phyloP scores from a whole-genome alignment of 352 stramenopile species.

The Phytophthora litchii region DNA sequence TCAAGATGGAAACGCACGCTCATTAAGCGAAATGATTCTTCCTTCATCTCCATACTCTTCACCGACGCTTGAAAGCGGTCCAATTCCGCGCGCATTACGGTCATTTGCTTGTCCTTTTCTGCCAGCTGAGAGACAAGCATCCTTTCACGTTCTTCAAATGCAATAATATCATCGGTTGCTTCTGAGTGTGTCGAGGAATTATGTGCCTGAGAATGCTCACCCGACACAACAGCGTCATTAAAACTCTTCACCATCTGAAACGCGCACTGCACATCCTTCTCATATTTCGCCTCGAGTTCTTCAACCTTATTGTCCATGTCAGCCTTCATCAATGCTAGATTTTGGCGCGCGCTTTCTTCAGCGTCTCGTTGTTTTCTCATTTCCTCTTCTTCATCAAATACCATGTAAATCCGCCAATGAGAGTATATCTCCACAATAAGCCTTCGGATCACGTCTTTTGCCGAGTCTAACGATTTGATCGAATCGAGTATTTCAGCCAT shows the following conservation, averaged over 20 bases:
- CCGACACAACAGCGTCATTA: conserved; percentile 17
- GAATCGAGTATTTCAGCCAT: conserved; percentile 48
- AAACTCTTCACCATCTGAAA: conserved; percentile 48
- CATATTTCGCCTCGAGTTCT: conserved; percentile 34
- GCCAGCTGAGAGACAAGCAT: conserved; percentile 32
- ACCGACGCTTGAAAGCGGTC: conserved; percentile 39
- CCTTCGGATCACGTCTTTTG: conserved; percentile 54
- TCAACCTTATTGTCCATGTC: conserved; percentile 39
- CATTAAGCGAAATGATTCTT: conserved; percentile 65
- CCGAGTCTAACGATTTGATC: conserved; percentile 46
- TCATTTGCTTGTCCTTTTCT: conserved; percentile 37
- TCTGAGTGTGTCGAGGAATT: conserved; percentile 21
- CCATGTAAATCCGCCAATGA: conserved; percentile 51
- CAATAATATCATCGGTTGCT: conserved; percentile 22
- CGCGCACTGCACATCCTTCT: conserved; percentile 38
- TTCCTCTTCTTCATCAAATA: conserved; percentile 34
- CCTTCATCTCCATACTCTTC: conserved; percentile 55
- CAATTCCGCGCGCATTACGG: conserved; percentile 33
- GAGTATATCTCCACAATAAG: conserved; percentile 62
- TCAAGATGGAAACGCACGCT: conserved; percentile 42
- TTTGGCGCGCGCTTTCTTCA: conserved; percentile 12
- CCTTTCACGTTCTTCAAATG: conserved; percentile 31
- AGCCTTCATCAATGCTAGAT: conserved; percentile 16
- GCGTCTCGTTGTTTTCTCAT: conserved; percentile 21
- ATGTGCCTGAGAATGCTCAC: conserved; percentile 15